These are phyloP conservation scores for Patellifolia procumbens DNA, from an alignment of 179 eudicot genomes.

Conservation along the genomic window DNA sequence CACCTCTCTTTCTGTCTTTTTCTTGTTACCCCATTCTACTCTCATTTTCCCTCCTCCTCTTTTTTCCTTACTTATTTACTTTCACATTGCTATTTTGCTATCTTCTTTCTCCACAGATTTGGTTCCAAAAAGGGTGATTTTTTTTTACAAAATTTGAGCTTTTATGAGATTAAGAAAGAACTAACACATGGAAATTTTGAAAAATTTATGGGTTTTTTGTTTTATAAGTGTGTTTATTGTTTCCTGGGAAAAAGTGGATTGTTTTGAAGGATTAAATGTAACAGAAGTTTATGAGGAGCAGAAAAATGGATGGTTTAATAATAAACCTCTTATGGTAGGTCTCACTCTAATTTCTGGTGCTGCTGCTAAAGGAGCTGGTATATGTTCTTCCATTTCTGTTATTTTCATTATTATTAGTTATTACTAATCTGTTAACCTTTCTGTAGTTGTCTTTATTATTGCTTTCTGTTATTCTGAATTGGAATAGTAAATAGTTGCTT, in stretches of 20 bases:
- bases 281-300: slow-evolving; percentile 25
- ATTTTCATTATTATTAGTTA: background rate
- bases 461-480: background rate
- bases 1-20: slow-evolving; percentile 10
- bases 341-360: slow-evolving; percentile 65
- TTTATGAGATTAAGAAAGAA: background rate
- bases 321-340: slow-evolving; percentile 52
- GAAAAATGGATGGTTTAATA: slow-evolving; percentile 27
- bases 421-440: background rate
- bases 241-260: slow-evolving; percentile 11
- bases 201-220: slow-evolving; percentile 22
- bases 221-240: slow-evolving; percentile 17
- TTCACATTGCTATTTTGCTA: background rate
- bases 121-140: background rate
- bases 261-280: slow-evolving; percentile 31
- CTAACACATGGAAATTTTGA: slow-evolving; percentile 12
- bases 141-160: background rate
- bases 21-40: slow-evolving; percentile 32
- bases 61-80: background rate
- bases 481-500: background rate
- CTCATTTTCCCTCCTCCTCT: background rate
- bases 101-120: background rate
- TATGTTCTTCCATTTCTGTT: slow-evolving; percentile 34
- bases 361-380: slow-evolving; percentile 82
- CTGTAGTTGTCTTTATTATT: background rate